A percentile compares a stretch with the other conserved stretches of the same genome.
phyloP scores from a whole-genome alignment of 73 alveolate genomes.

The Paramecium sexaurelia region DNA sequence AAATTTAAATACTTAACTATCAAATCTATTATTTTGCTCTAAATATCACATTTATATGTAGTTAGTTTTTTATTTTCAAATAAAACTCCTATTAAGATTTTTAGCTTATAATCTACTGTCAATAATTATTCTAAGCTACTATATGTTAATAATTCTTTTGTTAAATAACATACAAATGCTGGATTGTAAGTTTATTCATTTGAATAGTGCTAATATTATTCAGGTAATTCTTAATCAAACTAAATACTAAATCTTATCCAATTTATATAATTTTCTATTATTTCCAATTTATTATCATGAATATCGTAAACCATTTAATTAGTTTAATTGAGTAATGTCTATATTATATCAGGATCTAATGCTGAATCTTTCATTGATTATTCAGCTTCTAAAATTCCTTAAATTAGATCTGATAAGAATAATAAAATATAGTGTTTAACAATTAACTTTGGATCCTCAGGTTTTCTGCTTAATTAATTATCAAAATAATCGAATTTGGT shows the following conservation, averaged over 20 bases:
- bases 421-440: slow-evolving; percentile 14
- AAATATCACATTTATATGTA: not conserved
- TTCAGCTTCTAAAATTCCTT: not conserved
- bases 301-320: not conserved
- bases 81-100: not conserved
- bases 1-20: slow-evolving; percentile 19
- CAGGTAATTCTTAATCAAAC: not conserved
- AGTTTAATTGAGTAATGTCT: not conserved
- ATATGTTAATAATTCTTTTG: not conserved
- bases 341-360: not conserved
- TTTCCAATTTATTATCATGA: slow-evolving; percentile 57
- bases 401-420: slow-evolving; percentile 25
- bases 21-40: not conserved
- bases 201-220: not conserved
- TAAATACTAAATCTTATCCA: not conserved
- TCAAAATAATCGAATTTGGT: slow-evolving; percentile 37
- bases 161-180: slow-evolving; percentile 4
- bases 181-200: slow-evolving; percentile 28
- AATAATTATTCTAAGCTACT: not conserved
- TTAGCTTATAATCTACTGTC: not conserved
- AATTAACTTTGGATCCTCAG: slow-evolving; percentile 25
- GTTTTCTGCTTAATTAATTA: not conserved
- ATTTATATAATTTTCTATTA: slow-evolving; percentile 23
- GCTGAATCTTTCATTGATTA: not conserved
- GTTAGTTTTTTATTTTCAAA: not conserved